These are phyloP conservation scores for Mediolabrus comicus DNA, from an alignment of 108 stramenopile species.

Conservation along the genomic window DNA sequence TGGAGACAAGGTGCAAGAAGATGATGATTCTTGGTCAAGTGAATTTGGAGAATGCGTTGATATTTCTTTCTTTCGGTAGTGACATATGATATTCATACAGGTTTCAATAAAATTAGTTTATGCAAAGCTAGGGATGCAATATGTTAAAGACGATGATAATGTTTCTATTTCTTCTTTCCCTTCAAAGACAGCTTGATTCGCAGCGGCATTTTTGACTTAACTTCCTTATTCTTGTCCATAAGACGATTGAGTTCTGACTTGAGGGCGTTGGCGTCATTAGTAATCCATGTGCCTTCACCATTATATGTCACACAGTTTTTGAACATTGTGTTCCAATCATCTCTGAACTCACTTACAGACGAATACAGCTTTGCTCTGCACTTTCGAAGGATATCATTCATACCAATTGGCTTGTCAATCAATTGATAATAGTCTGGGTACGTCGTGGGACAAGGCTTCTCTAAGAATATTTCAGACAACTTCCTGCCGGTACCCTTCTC, in stretches of 20 bases:
- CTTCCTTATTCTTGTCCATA: constrained; percentile 66
- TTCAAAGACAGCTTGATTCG: not conserved
- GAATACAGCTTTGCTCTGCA: constrained; percentile 72
- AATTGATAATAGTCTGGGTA: constrained; percentile 86
- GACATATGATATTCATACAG: not conserved
- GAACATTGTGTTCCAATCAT: constrained; percentile 85
- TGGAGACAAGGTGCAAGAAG: not conserved
- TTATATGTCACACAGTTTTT: constrained; percentile 79
- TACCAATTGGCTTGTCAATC: constrained; percentile 81
- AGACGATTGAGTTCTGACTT: constrained; percentile 76
- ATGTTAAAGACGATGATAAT: no score
- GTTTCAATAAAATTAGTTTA: not conserved
- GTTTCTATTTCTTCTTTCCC: constrained; percentile 1
- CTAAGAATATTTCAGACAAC: constrained; percentile 80
- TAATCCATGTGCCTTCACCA: constrained; percentile 85
- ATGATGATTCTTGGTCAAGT: not conserved
- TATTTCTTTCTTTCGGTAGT: not conserved
- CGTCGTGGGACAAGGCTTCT: constrained; percentile 79
- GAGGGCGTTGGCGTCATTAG: constrained; percentile 59
- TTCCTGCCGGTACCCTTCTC: constrained; percentile 79
- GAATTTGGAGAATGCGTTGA: not conserved
- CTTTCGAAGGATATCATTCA: constrained; percentile 86
- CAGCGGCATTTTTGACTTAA: constrained; percentile 2
- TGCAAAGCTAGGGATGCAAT: not conserved
- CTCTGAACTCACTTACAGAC: constrained; percentile 56